These are phyloP conservation scores for Podospora sp. DNA, from an alignment of 495 filamentous ascomycete species.

Conservation along the genomic window DNA sequence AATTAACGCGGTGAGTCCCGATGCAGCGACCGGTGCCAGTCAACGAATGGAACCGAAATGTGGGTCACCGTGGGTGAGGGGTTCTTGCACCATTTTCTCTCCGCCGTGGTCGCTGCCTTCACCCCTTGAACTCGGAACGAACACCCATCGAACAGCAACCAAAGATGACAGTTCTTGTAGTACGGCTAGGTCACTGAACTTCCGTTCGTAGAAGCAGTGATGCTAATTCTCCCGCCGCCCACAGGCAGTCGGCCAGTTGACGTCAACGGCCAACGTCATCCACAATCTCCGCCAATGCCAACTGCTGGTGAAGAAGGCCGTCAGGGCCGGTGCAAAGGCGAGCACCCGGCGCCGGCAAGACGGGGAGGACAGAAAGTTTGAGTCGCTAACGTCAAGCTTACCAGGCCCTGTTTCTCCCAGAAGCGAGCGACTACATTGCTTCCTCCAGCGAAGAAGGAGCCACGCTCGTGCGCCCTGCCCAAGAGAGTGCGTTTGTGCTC, in stretches of 20 bases:
- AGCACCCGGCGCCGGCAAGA: not conserved
- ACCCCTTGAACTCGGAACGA: too few species aligned
- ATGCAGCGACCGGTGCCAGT: too few species aligned
- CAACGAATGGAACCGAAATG: too few species aligned
- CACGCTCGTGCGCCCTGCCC: slow-evolving; percentile 61
- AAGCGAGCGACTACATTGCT: slow-evolving; percentile 88
- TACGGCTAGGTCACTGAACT: not conserved
- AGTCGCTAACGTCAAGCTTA: not conserved
- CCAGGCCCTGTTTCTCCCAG: slow-evolving; percentile 86
- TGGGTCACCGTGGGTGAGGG: too few species aligned
- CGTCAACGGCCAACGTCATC: slow-evolving; percentile 75
- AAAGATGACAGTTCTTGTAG: not conserved
- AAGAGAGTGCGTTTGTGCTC: slow-evolving; percentile 62
- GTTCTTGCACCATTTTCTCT: too few species aligned
- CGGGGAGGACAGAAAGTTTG: not conserved
- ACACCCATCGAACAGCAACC: too few species aligned
- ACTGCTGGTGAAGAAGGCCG: slow-evolving; percentile 70
- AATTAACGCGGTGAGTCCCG: too few species aligned
- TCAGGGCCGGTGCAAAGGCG: slow-evolving; percentile 75
- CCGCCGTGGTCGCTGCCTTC: too few species aligned
- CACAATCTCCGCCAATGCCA: slow-evolving; percentile 79
- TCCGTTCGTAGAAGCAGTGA: not conserved
- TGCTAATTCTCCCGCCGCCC: not conserved
- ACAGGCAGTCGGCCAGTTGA: slow-evolving; percentile 86
- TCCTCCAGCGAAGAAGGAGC: slow-evolving; percentile 65